Evolutionary conservation across 192 early-diverging fungal species (phyloP).

Genomic region (Dissophora globulifera): DNA sequence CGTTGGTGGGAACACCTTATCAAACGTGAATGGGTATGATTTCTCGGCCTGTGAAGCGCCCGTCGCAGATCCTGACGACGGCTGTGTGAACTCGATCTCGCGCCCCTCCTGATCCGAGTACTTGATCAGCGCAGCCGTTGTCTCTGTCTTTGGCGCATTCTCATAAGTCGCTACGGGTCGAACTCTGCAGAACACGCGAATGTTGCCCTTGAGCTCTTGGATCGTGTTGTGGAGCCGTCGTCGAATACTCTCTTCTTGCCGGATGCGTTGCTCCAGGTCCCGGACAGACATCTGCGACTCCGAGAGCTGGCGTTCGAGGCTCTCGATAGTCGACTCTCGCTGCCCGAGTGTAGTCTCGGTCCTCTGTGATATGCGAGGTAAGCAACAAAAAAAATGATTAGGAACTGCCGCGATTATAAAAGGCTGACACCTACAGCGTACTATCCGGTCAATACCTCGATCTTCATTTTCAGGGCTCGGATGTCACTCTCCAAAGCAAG

Average conservation of each 20-base stretch:
- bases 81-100: constrained; percentile 79
- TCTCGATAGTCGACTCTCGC: constrained; percentile 59
- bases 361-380: constrained; percentile 22
- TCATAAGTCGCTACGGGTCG: constrained; percentile 72
- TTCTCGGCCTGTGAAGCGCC: constrained; percentile 59
- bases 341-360: constrained; percentile 44
- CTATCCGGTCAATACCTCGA: constrained; percentile 46
- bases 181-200: constrained; percentile 96
- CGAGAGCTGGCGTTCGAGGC: constrained; percentile 10
- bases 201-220: constrained; percentile 96
- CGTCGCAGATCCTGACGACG: constrained; percentile 34
- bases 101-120: constrained; percentile 35
- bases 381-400: neutral
- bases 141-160: constrained; percentile 4
- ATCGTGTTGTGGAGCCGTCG: constrained; percentile 90
- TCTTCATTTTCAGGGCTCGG: constrained; percentile 46
- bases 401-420: neutral
- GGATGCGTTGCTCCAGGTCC: constrained; percentile 36
- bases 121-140: constrained; percentile 22
- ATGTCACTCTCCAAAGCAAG: constrained; percentile 59
- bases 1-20: constrained; percentile 80
- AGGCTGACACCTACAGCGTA: neutral
- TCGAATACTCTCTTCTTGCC: constrained; percentile 76
- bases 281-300: constrained; percentile 6
- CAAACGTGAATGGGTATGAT: constrained; percentile 83